Evolutionary conservation across 75 land plant species (phyloP).

Genomic region (Pinus tabuliformis): DNA sequence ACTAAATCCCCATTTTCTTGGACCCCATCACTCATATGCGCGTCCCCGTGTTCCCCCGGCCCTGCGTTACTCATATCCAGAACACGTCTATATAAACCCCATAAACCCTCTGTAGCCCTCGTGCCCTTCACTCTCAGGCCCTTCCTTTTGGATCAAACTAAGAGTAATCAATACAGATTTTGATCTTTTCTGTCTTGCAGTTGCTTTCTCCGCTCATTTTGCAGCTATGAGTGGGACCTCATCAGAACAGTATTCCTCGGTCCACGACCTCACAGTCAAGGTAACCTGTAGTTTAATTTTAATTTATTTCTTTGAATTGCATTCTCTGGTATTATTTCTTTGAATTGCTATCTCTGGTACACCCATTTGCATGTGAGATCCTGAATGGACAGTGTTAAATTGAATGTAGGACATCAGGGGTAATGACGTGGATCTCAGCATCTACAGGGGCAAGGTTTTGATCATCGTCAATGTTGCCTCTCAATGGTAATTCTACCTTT

Average conservation of each 20-base stretch:
- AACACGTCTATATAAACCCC: too few relatives aligned
- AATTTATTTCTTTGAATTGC: background rate
- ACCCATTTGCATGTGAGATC: background rate
- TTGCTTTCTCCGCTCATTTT: background rate
- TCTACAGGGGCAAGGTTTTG: slow-evolving; percentile 77
- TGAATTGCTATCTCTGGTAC: background rate
- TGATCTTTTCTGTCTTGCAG: background rate
- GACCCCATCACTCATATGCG: too few relatives aligned
- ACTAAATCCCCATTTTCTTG: too few relatives aligned
- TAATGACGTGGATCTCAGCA: slow-evolving; percentile 75
- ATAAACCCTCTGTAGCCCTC: too few relatives aligned
- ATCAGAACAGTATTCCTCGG: background rate
- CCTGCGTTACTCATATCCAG: too few relatives aligned
- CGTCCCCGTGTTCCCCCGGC: too few relatives aligned
- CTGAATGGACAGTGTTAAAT: background rate
- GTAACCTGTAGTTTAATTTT: background rate
- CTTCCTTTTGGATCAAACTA: too few relatives aligned
- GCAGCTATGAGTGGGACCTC: background rate
- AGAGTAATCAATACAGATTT: background rate
- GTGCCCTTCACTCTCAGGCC: too few relatives aligned
- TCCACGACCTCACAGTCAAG: slow-evolving; percentile 7
- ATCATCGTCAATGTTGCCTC: slow-evolving; percentile 94
- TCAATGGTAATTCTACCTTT: slow-evolving; percentile 47
- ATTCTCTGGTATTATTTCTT: background rate
- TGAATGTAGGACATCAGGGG: slow-evolving; percentile 59